Evolutionary conservation across 768 basidiomycete genomes (phyloP).

Genomic region (Mycena galericulata): DNA sequence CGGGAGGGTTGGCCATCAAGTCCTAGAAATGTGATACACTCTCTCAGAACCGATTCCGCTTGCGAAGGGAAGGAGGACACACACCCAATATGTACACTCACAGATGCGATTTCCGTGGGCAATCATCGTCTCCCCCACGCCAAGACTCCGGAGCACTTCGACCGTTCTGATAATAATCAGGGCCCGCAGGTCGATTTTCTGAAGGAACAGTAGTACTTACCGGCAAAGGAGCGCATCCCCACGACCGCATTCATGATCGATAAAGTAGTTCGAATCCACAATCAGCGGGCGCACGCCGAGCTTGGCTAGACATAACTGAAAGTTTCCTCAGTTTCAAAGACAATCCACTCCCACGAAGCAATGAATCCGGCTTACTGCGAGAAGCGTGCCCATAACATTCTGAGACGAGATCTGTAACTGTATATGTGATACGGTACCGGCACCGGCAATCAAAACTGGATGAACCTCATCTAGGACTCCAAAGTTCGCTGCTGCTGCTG

Average conservation of each 20-base stretch:
- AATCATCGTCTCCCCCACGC: not conserved
- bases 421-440: not conserved
- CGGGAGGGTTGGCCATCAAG: conserved; percentile 1
- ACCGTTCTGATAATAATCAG: not conserved
- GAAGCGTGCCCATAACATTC: conserved; percentile 14
- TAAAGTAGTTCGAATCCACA: conserved; percentile 16
- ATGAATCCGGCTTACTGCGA: not conserved
- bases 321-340: too few species aligned
- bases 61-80: not conserved
- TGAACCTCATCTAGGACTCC: conserved; percentile 8
- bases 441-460: conserved; percentile 17
- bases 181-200: not conserved
- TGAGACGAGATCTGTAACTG: not conserved
- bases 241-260: conserved; percentile 22
- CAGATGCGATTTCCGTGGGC: not conserved
- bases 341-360: too few species aligned
- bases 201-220: not conserved
- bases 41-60: not conserved
- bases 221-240: conserved; percentile 18
- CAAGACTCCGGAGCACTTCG: conserved; percentile 13
- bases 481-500: not conserved
- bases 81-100: conserved; percentile 19
- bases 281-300: conserved; percentile 16
- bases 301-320: conserved; percentile 15
- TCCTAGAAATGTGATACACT: not conserved